phyloP scores from a whole-genome alignment of 371 early-diverging fungal species.

The Basidiobolus heterosporus region DNA sequence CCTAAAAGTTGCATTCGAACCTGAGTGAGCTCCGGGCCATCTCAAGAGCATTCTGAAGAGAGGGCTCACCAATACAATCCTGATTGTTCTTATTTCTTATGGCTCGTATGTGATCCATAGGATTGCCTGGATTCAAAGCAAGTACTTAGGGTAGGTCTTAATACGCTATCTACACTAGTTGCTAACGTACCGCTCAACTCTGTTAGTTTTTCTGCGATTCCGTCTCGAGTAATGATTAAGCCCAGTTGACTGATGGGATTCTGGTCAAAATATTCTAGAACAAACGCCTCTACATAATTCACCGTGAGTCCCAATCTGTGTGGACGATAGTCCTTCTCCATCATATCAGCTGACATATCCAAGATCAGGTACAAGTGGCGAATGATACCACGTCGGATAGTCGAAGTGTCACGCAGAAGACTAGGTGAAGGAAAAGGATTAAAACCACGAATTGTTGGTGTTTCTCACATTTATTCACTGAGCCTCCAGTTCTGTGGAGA shows the following conservation, averaged over 20 bases:
- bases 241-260: slow-evolving; percentile 88
- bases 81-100: slow-evolving; percentile 41
- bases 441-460: slow-evolving; percentile 7
- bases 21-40: slow-evolving; percentile 46
- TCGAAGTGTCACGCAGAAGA: slow-evolving; percentile 51
- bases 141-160: neutral
- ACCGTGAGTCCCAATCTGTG: slow-evolving; percentile 59
- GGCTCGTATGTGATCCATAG: slow-evolving; percentile 54
- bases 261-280: slow-evolving; percentile 82
- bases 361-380: slow-evolving; percentile 69
- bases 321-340: slow-evolving; percentile 67
- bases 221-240: slow-evolving; percentile 72
- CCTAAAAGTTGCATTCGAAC: slow-evolving; percentile 12
- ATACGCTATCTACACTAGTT: neutral
- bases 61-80: slow-evolving; percentile 77
- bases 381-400: slow-evolving; percentile 83
- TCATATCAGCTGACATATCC: slow-evolving; percentile 72
- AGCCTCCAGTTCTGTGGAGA: neutral
- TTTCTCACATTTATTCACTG: neutral
- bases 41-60: slow-evolving; percentile 80
- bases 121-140: slow-evolving; percentile 26
- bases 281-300: slow-evolving; percentile 47
- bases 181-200: slow-evolving; percentile 47
- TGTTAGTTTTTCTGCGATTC: slow-evolving; percentile 68
- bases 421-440: slow-evolving; percentile 10